phyloP scores from a whole-genome alignment of 2,329 filamentous ascomycete genomes.

The Microcyclosporella mali region DNA sequence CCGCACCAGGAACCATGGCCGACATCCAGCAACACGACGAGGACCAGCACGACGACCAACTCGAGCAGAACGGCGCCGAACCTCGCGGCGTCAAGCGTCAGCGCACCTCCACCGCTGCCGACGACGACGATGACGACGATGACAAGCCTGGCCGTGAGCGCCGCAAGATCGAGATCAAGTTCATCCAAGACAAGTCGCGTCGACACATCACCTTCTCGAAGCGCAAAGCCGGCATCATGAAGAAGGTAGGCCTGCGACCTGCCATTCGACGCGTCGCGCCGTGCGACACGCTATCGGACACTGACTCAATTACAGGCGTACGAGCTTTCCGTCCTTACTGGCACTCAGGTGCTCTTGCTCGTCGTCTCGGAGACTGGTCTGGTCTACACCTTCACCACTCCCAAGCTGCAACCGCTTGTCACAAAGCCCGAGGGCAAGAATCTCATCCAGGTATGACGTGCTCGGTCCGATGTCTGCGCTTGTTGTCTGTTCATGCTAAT shows the following conservation, averaged over 20 bases:
- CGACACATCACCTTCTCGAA: constrained; percentile 99
- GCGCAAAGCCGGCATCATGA: constrained; percentile 99
- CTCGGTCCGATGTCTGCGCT: not conserved
- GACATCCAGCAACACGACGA: constrained; percentile 18
- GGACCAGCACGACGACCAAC: constrained; percentile 42
- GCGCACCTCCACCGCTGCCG: constrained; percentile 63
- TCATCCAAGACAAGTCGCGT: constrained; percentile 99
- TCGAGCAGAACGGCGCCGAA: constrained; percentile 65
- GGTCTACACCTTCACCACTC: constrained; percentile 97
- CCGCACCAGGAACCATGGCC: not conserved
- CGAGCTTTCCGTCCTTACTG: constrained; percentile 92
- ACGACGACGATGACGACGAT: constrained; percentile 94
- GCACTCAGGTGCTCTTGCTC: constrained; percentile 91
- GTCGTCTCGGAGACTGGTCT: constrained; percentile 96
- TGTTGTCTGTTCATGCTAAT: constrained; percentile 12
- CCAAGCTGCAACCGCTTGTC: constrained; percentile 94
- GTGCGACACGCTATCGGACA: constrained; percentile 2
- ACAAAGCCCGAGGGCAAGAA: constrained; percentile 99
- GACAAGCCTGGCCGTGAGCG: constrained; percentile 97
- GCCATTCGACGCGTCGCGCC: constrained; percentile 10
- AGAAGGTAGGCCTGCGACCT: constrained; percentile 67
- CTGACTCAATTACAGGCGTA: constrained; percentile 62
- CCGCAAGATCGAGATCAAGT: constrained; percentile 99
- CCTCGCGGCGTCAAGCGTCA: constrained; percentile 83
- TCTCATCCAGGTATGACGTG: constrained; percentile 74